Conservation (phyloP, 768 basidiomycete genomes). For the Sistotremastrum niveocremeum region DNA sequence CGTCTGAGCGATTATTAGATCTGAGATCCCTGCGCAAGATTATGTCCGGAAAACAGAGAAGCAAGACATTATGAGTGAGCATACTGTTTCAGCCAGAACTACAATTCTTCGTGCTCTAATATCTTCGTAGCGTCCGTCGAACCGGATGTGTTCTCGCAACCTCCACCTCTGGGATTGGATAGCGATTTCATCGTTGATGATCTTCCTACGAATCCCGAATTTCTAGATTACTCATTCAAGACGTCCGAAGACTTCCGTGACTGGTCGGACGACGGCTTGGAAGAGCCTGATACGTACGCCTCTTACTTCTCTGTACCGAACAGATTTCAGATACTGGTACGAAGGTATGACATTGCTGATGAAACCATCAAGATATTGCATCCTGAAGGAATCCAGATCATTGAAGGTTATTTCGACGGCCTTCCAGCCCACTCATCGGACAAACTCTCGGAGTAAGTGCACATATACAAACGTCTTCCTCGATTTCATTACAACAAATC, state of each 20-base stretch:
- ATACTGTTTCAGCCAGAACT: background rate
- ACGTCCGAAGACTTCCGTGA: slow-evolving; percentile 64
- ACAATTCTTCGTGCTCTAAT: background rate
- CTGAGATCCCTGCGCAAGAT: background rate
- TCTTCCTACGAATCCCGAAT: slow-evolving; percentile 78
- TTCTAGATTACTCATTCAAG: slow-evolving; percentile 73
- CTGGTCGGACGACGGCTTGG: slow-evolving; percentile 57
- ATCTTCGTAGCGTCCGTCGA: slow-evolving; percentile 52
- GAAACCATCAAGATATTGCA: slow-evolving; percentile 77
- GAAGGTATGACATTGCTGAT: slow-evolving; percentile 47
- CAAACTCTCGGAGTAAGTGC: slow-evolving; percentile 33
- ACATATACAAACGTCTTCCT: slow-evolving; percentile 3
- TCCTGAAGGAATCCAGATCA: slow-evolving; percentile 44
- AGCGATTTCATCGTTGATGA: slow-evolving; percentile 90
- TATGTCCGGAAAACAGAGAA: no score
- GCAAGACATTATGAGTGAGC: no score
- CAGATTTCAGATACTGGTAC: background rate
- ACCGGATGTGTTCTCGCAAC: slow-evolving; percentile 60
- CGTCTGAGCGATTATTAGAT: background rate
- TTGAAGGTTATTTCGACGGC: slow-evolving; percentile 64
- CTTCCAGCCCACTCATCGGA: slow-evolving; percentile 42
- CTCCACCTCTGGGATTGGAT: slow-evolving; percentile 64
- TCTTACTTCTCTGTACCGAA: background rate
- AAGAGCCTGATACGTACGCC: slow-evolving; percentile 37
- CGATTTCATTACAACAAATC: slow-evolving; percentile 36